Evolutionary conservation across 441 rosid species (phyloP), one percentile per base, ranked within the genome.

Genomic region (Theobroma grandiflorum): DNA sequence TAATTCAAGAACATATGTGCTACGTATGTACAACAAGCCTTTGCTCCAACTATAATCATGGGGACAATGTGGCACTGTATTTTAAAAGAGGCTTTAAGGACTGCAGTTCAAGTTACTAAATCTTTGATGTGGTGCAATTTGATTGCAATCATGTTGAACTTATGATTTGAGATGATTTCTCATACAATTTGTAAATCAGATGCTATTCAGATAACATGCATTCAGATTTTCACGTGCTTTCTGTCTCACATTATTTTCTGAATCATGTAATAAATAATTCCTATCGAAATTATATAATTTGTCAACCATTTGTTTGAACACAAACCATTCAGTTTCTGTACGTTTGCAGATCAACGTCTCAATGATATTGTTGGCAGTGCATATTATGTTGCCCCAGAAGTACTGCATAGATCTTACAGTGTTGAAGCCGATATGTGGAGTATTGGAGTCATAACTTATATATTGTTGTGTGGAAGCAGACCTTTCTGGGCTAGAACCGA

Each of bases 311-410:
- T 80, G 40, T 75, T 84, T 76, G 79, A 66, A 76, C 63, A 74
- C 72, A 35, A 52, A 43, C 73, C 64, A 70, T 72, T 72, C 63
- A 74, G 82, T 80, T 49, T 43, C 85, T 78, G 11, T 81, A 68
- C 59, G 40, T 80, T 4, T 80, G 85, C 91, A 92, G 96, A 91
- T 80, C 91, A 89, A 77, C 88, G 94, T 68, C 90, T 88, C 79
- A 92, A 85, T 35, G 94, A 92, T 81, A 89, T 92, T 72, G 95
- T 92, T n/a, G 95, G 95, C 38, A 91, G 93, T 83, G 95, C 93
- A 75, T 91, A 88, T 81, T 90, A 90, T 85, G 92, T 91, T 72
- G 91, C 92, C 59, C 92, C 94, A 45, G 91, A 88, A 85, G 93
- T 93, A 63, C 95, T 91, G 43, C 90, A 89, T 85, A 89, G 93